phyloP scores from a whole-genome alignment of 2,329 filamentous ascomycete species.

The Sclerotinia trifoliorum region DNA sequence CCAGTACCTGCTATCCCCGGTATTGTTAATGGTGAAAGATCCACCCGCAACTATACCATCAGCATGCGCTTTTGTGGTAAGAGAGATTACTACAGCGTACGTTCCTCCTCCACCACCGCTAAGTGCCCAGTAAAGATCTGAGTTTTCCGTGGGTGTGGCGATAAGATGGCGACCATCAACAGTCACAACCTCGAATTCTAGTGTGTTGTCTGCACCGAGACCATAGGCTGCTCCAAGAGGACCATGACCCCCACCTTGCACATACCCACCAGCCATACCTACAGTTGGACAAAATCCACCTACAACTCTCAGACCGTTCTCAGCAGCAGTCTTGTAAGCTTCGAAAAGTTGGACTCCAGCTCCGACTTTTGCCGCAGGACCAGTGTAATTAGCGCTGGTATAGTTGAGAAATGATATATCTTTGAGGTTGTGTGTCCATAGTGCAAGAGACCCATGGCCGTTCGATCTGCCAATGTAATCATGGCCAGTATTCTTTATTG shows the following conservation, averaged over 20 bases:
- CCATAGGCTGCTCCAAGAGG: background rate
- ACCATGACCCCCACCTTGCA: conserved; percentile 1
- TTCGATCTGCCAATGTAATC: conserved; percentile 8
- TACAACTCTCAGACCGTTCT: background rate
- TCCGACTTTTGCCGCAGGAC: background rate
- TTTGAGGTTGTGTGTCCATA: conserved; percentile 16
- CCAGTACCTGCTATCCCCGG: background rate
- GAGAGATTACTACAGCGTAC: background rate
- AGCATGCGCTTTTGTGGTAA: background rate
- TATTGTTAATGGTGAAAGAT: conserved; percentile 10
- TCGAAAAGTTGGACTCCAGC: conserved; percentile 2
- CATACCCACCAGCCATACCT: conserved; percentile 8
- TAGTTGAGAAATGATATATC: background rate
- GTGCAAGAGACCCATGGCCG: background rate
- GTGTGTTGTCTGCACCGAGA: background rate
- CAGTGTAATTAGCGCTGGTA: background rate
- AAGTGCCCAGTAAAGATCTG: conserved; percentile 8
- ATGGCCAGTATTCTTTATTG: conserved; percentile 6
- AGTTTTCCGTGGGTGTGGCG: background rate
- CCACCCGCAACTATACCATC: background rate
- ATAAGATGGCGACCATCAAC: conserved; percentile 1
- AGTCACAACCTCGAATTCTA: conserved; percentile 16
- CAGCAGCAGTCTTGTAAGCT: background rate
- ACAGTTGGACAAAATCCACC: background rate
- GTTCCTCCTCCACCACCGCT: background rate